Base-by-base conservation (phyloP, 345 rosid genomes). In the Citrus cavaleriei region DNA sequence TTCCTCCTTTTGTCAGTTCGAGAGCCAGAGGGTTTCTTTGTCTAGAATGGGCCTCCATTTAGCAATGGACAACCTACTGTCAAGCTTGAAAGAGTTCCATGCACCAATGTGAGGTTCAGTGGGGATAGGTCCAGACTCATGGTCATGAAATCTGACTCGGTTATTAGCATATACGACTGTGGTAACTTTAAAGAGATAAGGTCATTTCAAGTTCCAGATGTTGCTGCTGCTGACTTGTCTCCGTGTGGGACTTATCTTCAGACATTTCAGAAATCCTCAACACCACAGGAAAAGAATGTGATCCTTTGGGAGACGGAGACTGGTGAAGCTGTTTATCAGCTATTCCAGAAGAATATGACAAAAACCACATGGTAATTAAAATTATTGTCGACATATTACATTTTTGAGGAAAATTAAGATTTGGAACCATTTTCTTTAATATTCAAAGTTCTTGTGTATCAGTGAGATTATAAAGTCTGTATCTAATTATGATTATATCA, bases 31-130 rank as follows among this genome's bases (percentile, higher is more conserved):
- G 91, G 96, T 18, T 94, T 87, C 64, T 82, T 78, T 74, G 79
- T 95, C 46, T 95, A 97, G 99, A 87, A 84, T 78, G 99, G 97
- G 9, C 99, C 97, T 70, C 98, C 99, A 8, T 92, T 94, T 37
- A 73, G 55, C 69, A 87, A 88, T 46, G 83, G 82, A 76, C 89
- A 90, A 54, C 99, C 98, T 2, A 82, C 83, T 55, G 40, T 82
- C 35, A 93, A 90, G 86, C 86, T 90, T 16, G 97, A 89, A 35
- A 86, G 76, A 75, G 87, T 90, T 84, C 77, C 92, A 5, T 92
- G 99, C 82, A 86, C 78, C 58, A 89, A 63, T 75, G 89, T 92
- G 1, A 82, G 78, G 78, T 93, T 94, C 81, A 86, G 98, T 71
- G 84, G 87, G 30, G 97, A 96, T 79, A 97, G 98, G 35, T 91